A percentile compares a stretch with the other conserved stretches of the same genome.
Evolutionary conservation across 2,329 filamentous ascomycete genomes (phyloP).

Genomic region (Monosporascus sp.): DNA sequence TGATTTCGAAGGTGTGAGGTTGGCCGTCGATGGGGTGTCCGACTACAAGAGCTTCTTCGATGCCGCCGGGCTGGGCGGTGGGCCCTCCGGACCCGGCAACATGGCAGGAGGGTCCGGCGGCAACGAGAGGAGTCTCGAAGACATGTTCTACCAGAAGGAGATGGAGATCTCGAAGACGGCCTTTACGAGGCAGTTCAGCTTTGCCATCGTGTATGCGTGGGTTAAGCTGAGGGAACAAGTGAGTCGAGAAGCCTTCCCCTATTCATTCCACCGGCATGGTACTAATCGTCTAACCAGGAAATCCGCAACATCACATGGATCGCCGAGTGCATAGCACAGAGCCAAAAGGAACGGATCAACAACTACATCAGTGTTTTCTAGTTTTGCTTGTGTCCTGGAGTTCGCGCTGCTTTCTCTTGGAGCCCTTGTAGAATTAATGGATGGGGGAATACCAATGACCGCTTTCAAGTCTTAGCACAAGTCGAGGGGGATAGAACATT

Average conservation of each 20-base stretch:
- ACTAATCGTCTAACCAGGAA: slow-evolving; percentile 57
- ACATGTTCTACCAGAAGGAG: slow-evolving; percentile 98
- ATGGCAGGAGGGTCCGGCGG: slow-evolving; percentile 74
- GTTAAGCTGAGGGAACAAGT: slow-evolving; percentile 97
- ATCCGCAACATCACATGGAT: slow-evolving; percentile 99
- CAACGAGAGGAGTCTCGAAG: slow-evolving; percentile 87
- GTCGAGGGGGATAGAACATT: neutral
- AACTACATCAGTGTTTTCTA: slow-evolving; percentile 99
- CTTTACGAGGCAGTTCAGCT: slow-evolving; percentile 94
- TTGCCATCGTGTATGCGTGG: slow-evolving; percentile 94
- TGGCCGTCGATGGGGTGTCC: slow-evolving; percentile 86
- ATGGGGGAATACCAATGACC: slow-evolving; percentile 25
- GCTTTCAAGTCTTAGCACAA: slow-evolving; percentile 7
- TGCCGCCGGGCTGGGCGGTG: slow-evolving; percentile 72
- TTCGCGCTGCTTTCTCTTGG: slow-evolving; percentile 10
- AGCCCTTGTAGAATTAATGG: slow-evolving; percentile 42
- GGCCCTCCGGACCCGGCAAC: slow-evolving; percentile 70
- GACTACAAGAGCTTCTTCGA: slow-evolving; percentile 98
- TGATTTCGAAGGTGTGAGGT: slow-evolving; percentile 85
- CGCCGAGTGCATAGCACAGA: slow-evolving; percentile 97
- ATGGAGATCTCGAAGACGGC: slow-evolving; percentile 96
- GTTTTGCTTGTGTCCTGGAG: slow-evolving; percentile 19
- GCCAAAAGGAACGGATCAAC: slow-evolving; percentile 97
- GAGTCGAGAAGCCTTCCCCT: slow-evolving; percentile 28
- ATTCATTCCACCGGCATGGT: neutral